These are phyloP conservation scores for Pichia sp. DNA, from an alignment of 1,139 yeast genomes.

Conservation along the genomic window DNA sequence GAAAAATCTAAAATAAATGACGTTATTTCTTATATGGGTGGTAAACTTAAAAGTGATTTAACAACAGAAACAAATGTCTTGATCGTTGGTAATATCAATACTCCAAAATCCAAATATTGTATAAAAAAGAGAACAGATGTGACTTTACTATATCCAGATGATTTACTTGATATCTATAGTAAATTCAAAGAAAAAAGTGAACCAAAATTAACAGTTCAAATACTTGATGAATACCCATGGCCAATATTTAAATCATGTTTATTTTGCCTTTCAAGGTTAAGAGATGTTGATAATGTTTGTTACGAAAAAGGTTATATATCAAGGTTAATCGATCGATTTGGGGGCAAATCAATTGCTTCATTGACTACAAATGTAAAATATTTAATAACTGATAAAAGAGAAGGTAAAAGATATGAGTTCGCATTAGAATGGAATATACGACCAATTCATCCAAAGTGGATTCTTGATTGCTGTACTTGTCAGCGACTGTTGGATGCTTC, in stretches of 20 bases:
- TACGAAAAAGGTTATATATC: constrained; percentile 32
- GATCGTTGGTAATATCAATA: constrained; percentile 59
- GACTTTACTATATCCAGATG: constrained; percentile 43
- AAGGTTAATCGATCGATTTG: constrained; percentile 40
- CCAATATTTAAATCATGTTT: constrained; percentile 24
- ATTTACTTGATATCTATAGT: constrained; percentile 38
- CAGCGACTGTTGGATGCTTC: constrained; percentile 51
- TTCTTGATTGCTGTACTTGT: constrained; percentile 55
- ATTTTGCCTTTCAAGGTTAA: constrained; percentile 27
- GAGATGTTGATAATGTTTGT: constrained; percentile 13
- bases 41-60: constrained; percentile 50
- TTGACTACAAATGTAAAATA: constrained; percentile 46
- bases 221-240: constrained; percentile 19
- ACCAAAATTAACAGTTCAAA: constrained; percentile 26
- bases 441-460: constrained; percentile 70
- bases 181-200: constrained; percentile 15
- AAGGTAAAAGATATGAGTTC: constrained; percentile 57
- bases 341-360: constrained; percentile 55
- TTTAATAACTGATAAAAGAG: constrained; percentile 45
- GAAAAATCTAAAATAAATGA: constrained; percentile 28
- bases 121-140: constrained; percentile 56
- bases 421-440: constrained; percentile 66
- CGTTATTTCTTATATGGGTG: constrained; percentile 56
- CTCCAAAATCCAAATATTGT: constrained; percentile 65
- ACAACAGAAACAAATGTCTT: constrained; percentile 62